These are phyloP conservation scores for Tricholoma sp. DNA, from an alignment of 768 basidiomycete species.

Conservation along the genomic window DNA sequence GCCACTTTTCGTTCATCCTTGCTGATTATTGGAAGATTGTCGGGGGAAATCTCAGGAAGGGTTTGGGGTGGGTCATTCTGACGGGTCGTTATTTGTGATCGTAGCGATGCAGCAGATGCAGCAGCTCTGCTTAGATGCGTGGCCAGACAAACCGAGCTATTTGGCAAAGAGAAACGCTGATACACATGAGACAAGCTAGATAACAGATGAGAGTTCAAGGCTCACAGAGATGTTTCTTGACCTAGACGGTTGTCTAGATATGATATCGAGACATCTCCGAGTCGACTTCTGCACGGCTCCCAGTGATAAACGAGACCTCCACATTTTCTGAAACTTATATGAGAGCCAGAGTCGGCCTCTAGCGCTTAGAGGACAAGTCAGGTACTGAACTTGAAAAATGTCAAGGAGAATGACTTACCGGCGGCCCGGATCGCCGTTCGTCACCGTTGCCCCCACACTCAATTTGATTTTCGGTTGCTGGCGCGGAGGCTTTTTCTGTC, in stretches of 20 bases:
- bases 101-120: constrained; percentile 19
- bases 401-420: too few relatives aligned
- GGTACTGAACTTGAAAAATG: neutral
- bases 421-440: too few relatives aligned
- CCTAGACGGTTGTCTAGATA: neutral
- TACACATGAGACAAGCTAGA: neutral
- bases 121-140: constrained; percentile 11
- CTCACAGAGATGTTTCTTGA: constrained; percentile 2
- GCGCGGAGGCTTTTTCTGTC: too few relatives aligned
- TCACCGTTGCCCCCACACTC: too few relatives aligned
- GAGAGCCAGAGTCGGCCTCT: neutral
- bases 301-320: constrained; percentile 1
- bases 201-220: neutral
- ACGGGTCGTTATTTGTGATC: constrained; percentile 7
- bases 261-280: neutral
- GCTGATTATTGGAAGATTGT: constrained; percentile 49
- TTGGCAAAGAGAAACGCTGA: constrained; percentile 2
- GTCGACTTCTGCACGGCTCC: neutral
- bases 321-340: neutral
- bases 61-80: constrained; percentile 11
- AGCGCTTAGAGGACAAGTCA: neutral
- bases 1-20: constrained; percentile 58
- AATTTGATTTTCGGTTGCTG: too few relatives aligned
- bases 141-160: constrained; percentile 3
- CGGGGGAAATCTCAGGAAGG: constrained; percentile 23